A percentile compares a stretch with the other conserved stretches of the same genome.
Evolutionary conservation across 2,329 filamentous ascomycete species (phyloP).

Genomic region (Botrytis medusae): DNA sequence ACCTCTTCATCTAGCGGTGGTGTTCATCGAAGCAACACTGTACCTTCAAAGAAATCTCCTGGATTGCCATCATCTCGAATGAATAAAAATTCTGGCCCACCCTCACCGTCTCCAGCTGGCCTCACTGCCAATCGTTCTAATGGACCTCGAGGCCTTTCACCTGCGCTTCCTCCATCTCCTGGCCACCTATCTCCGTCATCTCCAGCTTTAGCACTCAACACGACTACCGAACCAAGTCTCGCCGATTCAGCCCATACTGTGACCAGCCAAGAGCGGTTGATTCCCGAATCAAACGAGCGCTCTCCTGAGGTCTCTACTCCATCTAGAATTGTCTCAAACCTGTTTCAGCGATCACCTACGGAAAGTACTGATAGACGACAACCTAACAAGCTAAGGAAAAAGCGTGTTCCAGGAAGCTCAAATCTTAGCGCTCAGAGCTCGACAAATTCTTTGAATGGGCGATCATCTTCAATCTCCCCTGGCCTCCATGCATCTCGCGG

Average conservation of each 20-base stretch:
- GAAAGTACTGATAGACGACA: conserved; percentile 63
- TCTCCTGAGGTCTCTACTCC: conserved; percentile 47
- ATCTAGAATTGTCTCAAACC: conserved; percentile 65
- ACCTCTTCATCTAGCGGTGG: conserved; percentile 56
- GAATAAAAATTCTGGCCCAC: conserved; percentile 54
- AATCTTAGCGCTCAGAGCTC: conserved; percentile 92
- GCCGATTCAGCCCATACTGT: conserved; percentile 31
- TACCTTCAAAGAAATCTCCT: conserved; percentile 87
- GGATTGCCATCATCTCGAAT: conserved; percentile 68
- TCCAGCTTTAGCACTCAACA: conserved; percentile 28
- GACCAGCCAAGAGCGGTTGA: conserved; percentile 51
- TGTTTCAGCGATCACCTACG: conserved; percentile 70
- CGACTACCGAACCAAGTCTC: conserved; percentile 30
- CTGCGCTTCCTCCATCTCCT: conserved; percentile 26
- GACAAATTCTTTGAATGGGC: conserved; percentile 66
- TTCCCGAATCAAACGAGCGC: conserved; percentile 37
- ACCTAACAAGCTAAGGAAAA: conserved; percentile 92
- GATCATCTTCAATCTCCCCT: conserved; percentile 34
- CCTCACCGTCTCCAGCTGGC: conserved; percentile 42
- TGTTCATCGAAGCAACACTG: conserved; percentile 82
- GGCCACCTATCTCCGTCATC: conserved; percentile 32
- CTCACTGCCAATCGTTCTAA: conserved; percentile 23
- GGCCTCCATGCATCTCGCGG: conserved; percentile 38
- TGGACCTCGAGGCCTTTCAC: conserved; percentile 31
- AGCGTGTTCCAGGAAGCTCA: conserved; percentile 67